These are phyloP conservation scores for Nosema muscidifuracis DNA, from an alignment of 371 early-diverging fungal species.

Conservation along the genomic window DNA sequence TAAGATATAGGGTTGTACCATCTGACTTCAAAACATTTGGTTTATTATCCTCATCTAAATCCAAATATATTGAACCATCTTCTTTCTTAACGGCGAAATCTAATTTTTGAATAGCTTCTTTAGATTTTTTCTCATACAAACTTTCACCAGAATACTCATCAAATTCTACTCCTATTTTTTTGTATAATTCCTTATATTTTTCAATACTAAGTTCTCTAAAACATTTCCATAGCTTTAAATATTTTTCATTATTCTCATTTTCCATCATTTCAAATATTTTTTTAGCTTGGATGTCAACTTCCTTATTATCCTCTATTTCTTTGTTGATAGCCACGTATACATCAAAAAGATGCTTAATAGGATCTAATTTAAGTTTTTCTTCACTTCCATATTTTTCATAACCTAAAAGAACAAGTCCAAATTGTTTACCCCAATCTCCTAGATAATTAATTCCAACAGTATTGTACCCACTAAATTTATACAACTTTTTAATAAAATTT, in stretches of 20 bases:
- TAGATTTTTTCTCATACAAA: constrained; percentile 73
- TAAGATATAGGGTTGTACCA: constrained; percentile 88
- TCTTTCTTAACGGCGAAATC: constrained; percentile 53
- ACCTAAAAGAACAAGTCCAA: constrained; percentile 86
- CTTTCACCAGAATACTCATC: constrained; percentile 97
- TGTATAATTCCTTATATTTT: constrained; percentile 84
- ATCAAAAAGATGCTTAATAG: constrained; percentile 83
- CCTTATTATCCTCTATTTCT: constrained; percentile 68
- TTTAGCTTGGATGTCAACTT: constrained; percentile 77
- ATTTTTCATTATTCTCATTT: constrained; percentile 76
- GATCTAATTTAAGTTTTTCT: constrained; percentile 70
- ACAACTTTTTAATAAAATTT: constrained; percentile 76
- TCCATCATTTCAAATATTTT: constrained; percentile 92
- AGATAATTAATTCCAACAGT: constrained; percentile 86
- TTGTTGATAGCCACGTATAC: constrained; percentile 85
- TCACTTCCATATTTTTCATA: constrained; percentile 74
- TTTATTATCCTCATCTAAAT: constrained; percentile 55
- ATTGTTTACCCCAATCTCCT: constrained; percentile 99
- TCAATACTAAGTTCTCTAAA: constrained; percentile 85
- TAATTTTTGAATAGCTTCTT: constrained; percentile 70
- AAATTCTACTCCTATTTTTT: constrained; percentile 80
- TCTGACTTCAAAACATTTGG: constrained; percentile 79
- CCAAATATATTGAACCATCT: constrained; percentile 60
- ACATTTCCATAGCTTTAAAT: constrained; percentile 69
- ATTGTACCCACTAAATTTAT: constrained; percentile 76